These are phyloP conservation scores for Paramecium caudatum DNA, from an alignment of 73 alveolate genomes.

Conservation along the genomic window DNA sequence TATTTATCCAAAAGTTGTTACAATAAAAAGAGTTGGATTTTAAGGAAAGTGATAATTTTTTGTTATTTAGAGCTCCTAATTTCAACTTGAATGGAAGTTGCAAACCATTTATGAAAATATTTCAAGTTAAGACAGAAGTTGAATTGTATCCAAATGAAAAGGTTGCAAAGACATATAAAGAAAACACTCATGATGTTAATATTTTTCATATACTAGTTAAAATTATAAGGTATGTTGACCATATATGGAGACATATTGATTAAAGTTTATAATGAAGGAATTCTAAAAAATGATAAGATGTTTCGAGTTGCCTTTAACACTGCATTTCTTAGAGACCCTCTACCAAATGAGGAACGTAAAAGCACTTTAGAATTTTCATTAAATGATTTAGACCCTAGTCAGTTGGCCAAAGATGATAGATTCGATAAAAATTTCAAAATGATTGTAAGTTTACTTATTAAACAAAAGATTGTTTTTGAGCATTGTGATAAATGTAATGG, in stretches of 20 bases:
- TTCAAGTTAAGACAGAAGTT: slow-evolving; percentile 77
- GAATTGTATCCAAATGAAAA: slow-evolving; percentile 72
- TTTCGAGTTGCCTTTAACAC: slow-evolving; percentile 84
- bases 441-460: not conserved
- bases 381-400: slow-evolving; percentile 79
- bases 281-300: slow-evolving; percentile 70
- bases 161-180: slow-evolving; percentile 36
- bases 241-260: slow-evolving; percentile 59
- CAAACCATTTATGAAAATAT: slow-evolving; percentile 80
- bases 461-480: not conserved
- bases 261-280: slow-evolving; percentile 57
- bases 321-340: slow-evolving; percentile 76
- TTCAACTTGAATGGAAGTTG: slow-evolving; percentile 78
- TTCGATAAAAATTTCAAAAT: slow-evolving; percentile 69
- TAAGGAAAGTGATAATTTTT: slow-evolving; percentile 63
- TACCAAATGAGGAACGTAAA: not conserved
- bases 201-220: not conserved
- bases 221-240: not conserved
- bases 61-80: slow-evolving; percentile 72
- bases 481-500: not conserved
- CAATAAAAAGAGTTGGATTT: slow-evolving; percentile 66
- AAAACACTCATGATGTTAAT: slow-evolving; percentile 45
- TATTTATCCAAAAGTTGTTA: slow-evolving; percentile 35
- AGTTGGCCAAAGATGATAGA: slow-evolving; percentile 74
- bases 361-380: slow-evolving; percentile 35